Evolutionary conservation across 1,284 basidiomycete genomes (phyloP).

Genomic region (Mycena sp.): DNA sequence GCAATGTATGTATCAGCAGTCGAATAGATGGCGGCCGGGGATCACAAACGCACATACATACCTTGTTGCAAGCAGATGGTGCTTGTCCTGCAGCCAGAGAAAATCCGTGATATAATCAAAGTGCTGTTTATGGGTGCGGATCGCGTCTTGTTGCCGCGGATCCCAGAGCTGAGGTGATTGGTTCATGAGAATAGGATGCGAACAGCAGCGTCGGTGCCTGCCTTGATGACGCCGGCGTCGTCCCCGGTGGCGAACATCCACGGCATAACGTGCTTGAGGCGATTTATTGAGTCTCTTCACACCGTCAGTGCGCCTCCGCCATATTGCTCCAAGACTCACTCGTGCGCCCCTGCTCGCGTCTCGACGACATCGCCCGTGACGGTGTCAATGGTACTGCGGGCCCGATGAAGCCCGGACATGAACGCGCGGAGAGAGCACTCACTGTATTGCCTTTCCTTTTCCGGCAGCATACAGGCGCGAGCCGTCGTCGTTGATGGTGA

Average conservation of each 20-base stretch:
- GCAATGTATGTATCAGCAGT: conserved; percentile 3
- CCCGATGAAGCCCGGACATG: conserved; percentile 3
- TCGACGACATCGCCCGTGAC: conserved; percentile 70
- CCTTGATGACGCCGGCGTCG: conserved; percentile 94
- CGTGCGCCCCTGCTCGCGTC: conserved; percentile 75
- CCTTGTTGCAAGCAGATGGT: conserved; percentile 88
- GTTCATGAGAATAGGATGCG: too few relatives aligned
- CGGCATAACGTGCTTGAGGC: conserved; percentile 75
- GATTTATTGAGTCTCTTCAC: conserved; percentile 84
- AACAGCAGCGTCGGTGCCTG: conserved; percentile 49
- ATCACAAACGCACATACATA: conserved; percentile 42
- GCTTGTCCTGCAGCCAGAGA: conserved; percentile 86
- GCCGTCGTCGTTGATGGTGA: conserved; percentile 75
- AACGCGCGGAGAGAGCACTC: conserved; percentile 39
- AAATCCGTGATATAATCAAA: conserved; percentile 97
- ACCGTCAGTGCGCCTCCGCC: not conserved
- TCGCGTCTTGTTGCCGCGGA: conserved; percentile 70
- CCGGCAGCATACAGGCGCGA: conserved; percentile 78
- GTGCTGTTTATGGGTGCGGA: conserved; percentile 85
- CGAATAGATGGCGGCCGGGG: not conserved
- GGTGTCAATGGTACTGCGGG: conserved; percentile 73
- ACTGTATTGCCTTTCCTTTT: conserved; percentile 88
- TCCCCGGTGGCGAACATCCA: conserved; percentile 87
- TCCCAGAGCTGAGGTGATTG: conserved; percentile 81
- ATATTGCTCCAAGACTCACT: conserved; percentile 62